Evolutionary conservation across 2,329 filamentous ascomycete species (phyloP), one percentile per base, ranked within the genome.

Genomic region (Ophiostoma montium): DNA sequence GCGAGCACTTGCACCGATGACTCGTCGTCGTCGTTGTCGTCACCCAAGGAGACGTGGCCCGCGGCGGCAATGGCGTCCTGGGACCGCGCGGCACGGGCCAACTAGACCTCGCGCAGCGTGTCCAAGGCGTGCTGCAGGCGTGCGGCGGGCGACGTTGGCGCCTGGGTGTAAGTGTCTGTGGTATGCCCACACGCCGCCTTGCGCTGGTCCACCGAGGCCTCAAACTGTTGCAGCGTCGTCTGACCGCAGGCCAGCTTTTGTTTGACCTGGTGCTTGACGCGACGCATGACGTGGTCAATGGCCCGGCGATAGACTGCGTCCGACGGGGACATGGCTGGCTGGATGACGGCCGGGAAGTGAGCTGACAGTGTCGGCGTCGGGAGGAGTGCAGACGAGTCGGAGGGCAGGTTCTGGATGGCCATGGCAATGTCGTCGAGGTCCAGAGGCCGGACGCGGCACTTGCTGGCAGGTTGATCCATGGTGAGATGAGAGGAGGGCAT

Each of bases 391-490:
- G 47, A 36, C 9, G 46, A 38, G 36, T 50, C 48, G 5, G 33
- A 12, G 1, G 48, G 48, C 19, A 52, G 36, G 8, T 44, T 48
- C 1, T 35, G 33, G 31, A 55, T 36, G 13, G 48, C 53, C 3
- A 39, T 11, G 16, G 39, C 33, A 7, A 48, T 48, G 19, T 49
- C 46, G 2, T 47, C 45, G 6, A 55, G 35, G 35, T 52, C 35
- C 3, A 49, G 19, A 1, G 52, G 39, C 12, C 41, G 30, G 5
- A 44, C 41, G 13, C 46, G 50, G 3, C 36, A 48, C 32, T 48
- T 49, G 43, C 43, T 19, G 33, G 31, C n/a, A 5, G 33, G 13
- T 5, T 30, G 35, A n/a, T 36, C 39, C 23, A 21, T 36, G 19
- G 7, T 6, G 30, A 30, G 11, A 7, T n/a, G n/a, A n/a, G 23